Percentiles rank a stretch among this genome's conserved stretches.
phyloP scores from a whole-genome alignment of 2,329 filamentous ascomycete species.

The Colletotrichum gigasporum region DNA sequence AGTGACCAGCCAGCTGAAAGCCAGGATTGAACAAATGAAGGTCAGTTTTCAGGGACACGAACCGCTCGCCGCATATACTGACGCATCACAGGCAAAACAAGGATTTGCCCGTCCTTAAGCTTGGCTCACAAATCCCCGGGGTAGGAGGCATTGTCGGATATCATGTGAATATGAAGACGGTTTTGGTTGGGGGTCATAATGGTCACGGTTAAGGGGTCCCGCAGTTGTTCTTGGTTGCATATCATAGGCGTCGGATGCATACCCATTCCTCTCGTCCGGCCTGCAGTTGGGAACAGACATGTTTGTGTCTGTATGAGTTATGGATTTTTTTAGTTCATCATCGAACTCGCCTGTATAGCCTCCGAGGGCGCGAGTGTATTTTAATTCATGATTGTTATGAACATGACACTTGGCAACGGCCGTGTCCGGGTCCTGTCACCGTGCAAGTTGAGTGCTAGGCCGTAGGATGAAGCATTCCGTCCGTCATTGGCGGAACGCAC shows the following conservation, averaged over 20 bases:
- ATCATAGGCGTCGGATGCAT: constrained; percentile 46
- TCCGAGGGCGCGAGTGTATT: constrained; percentile 17
- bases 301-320: constrained; percentile 40
- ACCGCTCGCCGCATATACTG: constrained; percentile 21
- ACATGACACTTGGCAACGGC: neutral
- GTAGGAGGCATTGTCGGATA: neutral
- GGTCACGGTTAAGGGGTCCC: constrained; percentile 20
- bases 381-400: constrained; percentile 28
- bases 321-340: constrained; percentile 23
- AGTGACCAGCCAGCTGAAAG: constrained; percentile 96
- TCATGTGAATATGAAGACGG: constrained; percentile 26
- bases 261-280: constrained; percentile 36
- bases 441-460: too few species aligned
- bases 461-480: too few species aligned
- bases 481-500: too few species aligned
- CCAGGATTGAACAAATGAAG: constrained; percentile 99
- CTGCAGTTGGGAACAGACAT: constrained; percentile 43
- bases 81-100: constrained; percentile 54
- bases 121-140: neutral
- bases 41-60: constrained; percentile 46
- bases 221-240: constrained; percentile 37
- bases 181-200: neutral
- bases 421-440: too few species aligned
- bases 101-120: constrained; percentile 50
- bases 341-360: constrained; percentile 22